Percentiles rank a stretch among this genome's conserved stretches.
Evolutionary conservation across 805 yeast species (phyloP).

Genomic region (Yarrowia sp.): DNA sequence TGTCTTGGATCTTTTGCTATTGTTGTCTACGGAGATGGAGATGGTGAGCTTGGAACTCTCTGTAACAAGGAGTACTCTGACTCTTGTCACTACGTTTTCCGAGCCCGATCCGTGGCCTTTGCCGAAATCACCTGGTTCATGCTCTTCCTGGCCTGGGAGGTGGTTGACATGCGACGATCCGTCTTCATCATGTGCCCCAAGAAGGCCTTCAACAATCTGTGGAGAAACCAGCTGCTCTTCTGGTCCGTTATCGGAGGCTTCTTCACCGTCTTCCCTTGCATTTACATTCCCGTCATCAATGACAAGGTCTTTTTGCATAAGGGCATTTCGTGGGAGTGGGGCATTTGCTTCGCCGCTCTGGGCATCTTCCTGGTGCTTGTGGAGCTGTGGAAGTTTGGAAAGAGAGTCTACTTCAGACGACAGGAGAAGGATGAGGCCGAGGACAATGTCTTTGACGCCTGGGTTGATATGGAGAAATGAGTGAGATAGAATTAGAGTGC

Average conservation of each 20-base stretch:
- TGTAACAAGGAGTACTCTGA: constrained; percentile 56
- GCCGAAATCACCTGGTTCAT: constrained; percentile 87
- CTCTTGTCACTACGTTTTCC: constrained; percentile 61
- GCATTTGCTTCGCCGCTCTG: constrained; percentile 59
- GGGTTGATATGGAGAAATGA: constrained; percentile 6
- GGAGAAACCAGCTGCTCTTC: constrained; percentile 73
- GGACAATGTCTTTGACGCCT: constrained; percentile 16
- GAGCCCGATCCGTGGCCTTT: constrained; percentile 74
- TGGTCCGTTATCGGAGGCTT: constrained; percentile 77
- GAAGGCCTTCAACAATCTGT: constrained; percentile 61
- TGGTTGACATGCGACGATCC: constrained; percentile 67
- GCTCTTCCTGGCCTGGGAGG: constrained; percentile 79
- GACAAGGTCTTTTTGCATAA: constrained; percentile 68
- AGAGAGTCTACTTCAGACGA: constrained; percentile 52
- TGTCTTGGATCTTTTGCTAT: constrained; percentile 67
- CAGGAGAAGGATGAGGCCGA: background rate
- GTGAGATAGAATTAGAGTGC: constrained; percentile 2
- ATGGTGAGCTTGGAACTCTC: constrained; percentile 59
- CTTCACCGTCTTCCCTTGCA: constrained; percentile 70
- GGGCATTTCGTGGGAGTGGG: constrained; percentile 79
- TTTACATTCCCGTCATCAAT: constrained; percentile 84
- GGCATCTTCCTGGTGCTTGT: constrained; percentile 57
- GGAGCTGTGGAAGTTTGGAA: constrained; percentile 65
- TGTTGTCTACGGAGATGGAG: constrained; percentile 63
- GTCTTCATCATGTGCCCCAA: constrained; percentile 69